phyloP scores from a whole-genome alignment of 768 basidiomycete genomes.

The Podaxis carcinomalis region DNA sequence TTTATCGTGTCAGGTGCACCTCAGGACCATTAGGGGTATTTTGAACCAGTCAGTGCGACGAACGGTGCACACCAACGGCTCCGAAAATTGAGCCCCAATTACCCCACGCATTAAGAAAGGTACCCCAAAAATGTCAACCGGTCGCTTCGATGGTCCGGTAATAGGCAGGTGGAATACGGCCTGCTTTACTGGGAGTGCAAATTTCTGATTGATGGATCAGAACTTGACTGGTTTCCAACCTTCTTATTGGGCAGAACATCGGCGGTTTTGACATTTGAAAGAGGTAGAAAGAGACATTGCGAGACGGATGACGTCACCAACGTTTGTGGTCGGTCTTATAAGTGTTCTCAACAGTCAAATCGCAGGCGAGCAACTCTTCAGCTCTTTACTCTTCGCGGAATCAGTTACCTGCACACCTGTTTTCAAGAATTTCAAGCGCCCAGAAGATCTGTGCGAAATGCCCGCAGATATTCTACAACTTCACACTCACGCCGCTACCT shows the following conservation, averaged over 20 bases:
- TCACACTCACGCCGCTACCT: constrained; percentile 31
- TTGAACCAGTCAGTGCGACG: background rate
- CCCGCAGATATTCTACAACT: constrained; percentile 48
- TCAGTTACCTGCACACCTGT: background rate
- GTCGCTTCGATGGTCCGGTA: background rate
- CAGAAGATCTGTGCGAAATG: constrained; percentile 23
- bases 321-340: background rate
- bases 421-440: background rate
- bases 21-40: background rate
- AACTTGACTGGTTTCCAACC: background rate
- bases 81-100: too few species aligned
- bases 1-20: background rate
- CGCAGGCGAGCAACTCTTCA: background rate
- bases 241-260: background rate
- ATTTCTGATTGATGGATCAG: background rate
- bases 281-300: background rate
- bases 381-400: background rate
- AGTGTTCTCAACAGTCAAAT: background rate
- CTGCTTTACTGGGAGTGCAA: background rate
- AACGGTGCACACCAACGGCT: too few species aligned
- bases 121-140: too few species aligned
- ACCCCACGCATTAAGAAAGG: too few species aligned
- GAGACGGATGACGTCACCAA: background rate
- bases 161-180: background rate
- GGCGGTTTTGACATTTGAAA: background rate